Percentiles rank a stretch among this genome's conserved stretches.
Evolutionary conservation across 352 stramenopile species (phyloP).

Genomic region (Pythium plurisporium): DNA sequence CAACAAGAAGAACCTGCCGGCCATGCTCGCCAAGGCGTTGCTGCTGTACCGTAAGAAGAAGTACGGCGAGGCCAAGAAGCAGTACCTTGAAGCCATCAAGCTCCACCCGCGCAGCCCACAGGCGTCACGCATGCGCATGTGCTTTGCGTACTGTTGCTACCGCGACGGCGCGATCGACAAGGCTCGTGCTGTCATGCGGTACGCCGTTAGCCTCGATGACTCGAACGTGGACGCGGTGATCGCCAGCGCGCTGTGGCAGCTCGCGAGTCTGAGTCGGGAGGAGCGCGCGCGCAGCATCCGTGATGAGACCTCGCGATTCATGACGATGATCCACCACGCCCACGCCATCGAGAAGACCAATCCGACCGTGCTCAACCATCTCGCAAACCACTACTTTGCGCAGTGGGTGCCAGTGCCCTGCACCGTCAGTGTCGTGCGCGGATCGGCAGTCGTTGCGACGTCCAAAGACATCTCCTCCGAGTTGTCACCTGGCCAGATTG

Average conservation of each 20-base stretch:
- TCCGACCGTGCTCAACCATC: constrained; percentile 93
- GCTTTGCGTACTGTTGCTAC: constrained; percentile 96
- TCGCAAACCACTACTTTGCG: constrained; percentile 98
- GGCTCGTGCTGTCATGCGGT: constrained; percentile 79
- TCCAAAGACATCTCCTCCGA: constrained; percentile 86
- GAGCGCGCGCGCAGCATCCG: constrained; percentile 74
- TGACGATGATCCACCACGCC: constrained; percentile 90
- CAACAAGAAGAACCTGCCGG: constrained; percentile 84
- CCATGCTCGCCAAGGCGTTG: constrained; percentile 82
- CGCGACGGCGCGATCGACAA: constrained; percentile 90
- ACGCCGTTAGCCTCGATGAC: constrained; percentile 78
- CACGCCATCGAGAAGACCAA: constrained; percentile 87
- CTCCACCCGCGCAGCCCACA: constrained; percentile 90
- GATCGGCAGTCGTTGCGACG: constrained; percentile 80
- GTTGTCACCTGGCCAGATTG: constrained; percentile 88
- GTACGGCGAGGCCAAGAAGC: constrained; percentile 87
- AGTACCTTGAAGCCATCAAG: constrained; percentile 93
- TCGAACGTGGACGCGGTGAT: constrained; percentile 95
- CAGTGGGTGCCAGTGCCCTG: constrained; percentile 94
- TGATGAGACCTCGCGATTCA: constrained; percentile 87
- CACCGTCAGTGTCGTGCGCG: constrained; percentile 77
- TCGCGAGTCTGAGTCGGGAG: constrained; percentile 71
- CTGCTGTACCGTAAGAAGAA: constrained; percentile 87
- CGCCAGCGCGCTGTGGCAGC: constrained; percentile 90
- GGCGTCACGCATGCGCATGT: constrained; percentile 90